phyloP scores from a whole-genome alignment of 2,329 filamentous ascomycete species.

The Neurospora crassa region DNA sequence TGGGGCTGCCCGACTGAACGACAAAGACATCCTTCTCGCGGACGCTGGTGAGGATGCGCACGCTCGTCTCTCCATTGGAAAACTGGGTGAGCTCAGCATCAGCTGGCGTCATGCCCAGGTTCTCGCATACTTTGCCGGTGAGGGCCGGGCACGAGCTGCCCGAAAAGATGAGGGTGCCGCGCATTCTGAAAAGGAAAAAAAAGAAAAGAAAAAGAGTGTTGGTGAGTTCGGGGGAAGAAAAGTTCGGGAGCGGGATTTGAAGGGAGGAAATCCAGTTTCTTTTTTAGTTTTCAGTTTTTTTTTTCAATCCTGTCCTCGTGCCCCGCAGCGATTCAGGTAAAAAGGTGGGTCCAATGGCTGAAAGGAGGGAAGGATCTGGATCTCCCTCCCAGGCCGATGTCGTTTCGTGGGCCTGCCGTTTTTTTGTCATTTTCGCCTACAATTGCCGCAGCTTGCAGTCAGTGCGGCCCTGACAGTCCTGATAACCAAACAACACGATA shows the following conservation, averaged over 20 bases:
- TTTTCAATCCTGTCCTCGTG: conserved; percentile 1
- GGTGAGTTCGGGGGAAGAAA: conserved; percentile 1
- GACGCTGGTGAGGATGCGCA: conserved; percentile 63
- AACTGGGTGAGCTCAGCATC: conserved; percentile 59
- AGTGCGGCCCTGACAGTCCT: background rate
- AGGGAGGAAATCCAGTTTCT: background rate
- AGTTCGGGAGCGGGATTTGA: conserved; percentile 1
- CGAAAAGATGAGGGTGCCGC: conserved; percentile 58
- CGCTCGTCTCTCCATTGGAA: conserved; percentile 63
- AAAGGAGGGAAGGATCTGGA: background rate
- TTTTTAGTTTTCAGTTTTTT: background rate
- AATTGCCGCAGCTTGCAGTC: background rate
- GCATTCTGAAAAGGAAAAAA: conserved; percentile 35
- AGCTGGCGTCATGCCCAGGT: conserved; percentile 55
- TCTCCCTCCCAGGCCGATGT: background rate
- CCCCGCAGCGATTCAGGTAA: background rate
- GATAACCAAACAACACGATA: background rate
- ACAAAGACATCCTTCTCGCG: conserved; percentile 99
- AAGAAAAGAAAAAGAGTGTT: conserved; percentile 16
- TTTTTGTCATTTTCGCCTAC: background rate
- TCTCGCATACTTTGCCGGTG: conserved; percentile 57
- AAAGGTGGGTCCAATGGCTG: background rate
- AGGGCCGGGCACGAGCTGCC: conserved; percentile 58
- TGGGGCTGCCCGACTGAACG: conserved; percentile 89
- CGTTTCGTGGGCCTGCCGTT: background rate